A percentile compares a stretch with the other conserved stretches of the same genome.
phyloP scores from a whole-genome alignment of 305 asterid species.

The Euphrasia arctica region DNA sequence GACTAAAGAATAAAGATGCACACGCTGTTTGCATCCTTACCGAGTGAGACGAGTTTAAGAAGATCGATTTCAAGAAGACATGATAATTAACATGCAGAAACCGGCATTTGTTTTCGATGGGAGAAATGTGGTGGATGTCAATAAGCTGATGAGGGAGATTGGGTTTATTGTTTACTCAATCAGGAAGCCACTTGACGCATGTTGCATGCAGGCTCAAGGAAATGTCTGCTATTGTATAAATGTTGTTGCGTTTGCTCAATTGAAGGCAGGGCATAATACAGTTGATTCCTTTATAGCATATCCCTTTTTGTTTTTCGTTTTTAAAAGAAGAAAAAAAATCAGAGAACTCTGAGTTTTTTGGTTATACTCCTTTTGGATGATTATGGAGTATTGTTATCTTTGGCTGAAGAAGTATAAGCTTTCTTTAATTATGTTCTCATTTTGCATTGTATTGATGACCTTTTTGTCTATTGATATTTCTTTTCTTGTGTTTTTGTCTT shows the following conservation, averaged over 20 bases:
- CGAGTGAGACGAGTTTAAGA: conserved; percentile 25
- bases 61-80: background rate
- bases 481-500: too few species aligned
- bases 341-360: conserved; percentile 26
- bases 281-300: conserved; percentile 39
- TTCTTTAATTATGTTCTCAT: conserved; percentile 23
- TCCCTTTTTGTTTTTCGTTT: background rate
- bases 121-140: conserved; percentile 23
- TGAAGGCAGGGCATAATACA: conserved; percentile 24
- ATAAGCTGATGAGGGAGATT: conserved; percentile 51
- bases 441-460: conserved; percentile 41
- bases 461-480: conserved; percentile 6
- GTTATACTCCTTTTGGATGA: conserved; percentile 34
- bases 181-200: conserved; percentile 29
- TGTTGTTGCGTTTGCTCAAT: background rate
- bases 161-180: conserved; percentile 9
- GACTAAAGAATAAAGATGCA: conserved; percentile 1
- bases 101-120: conserved; percentile 8
- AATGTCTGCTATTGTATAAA: conserved; percentile 70
- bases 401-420: background rate
- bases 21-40: background rate
- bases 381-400: conserved; percentile 21
- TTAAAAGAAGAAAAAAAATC: too few species aligned
- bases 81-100: conserved; percentile 8
- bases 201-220: conserved; percentile 53